Evolutionary conservation across 2,329 filamentous ascomycete genomes (phyloP).

Genomic region (Sporothrix brunneoviolacea): DNA sequence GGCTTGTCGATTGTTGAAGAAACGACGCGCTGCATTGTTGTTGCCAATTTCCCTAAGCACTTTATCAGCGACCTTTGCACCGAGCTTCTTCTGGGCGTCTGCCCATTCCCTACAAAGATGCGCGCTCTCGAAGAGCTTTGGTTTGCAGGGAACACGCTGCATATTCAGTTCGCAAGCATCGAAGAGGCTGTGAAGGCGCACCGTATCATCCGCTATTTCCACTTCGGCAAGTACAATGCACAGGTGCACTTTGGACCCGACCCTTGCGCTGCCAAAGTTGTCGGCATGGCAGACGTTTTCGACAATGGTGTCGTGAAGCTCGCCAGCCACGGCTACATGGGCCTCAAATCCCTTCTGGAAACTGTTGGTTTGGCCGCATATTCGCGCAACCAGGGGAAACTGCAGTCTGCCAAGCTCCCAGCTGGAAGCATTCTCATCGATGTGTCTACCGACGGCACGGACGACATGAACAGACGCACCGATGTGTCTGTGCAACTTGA

Average conservation of each 20-base stretch:
- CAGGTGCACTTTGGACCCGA: slow-evolving; percentile 7
- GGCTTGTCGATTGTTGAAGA: background rate
- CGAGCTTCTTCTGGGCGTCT: slow-evolving; percentile 9
- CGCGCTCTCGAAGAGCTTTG: slow-evolving; percentile 16
- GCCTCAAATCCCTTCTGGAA: slow-evolving; percentile 15
- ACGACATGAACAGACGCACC: background rate
- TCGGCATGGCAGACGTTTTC: background rate
- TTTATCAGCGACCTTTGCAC: slow-evolving; percentile 13
- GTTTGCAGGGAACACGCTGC: slow-evolving; percentile 11
- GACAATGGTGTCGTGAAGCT: background rate
- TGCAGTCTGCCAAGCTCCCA: background rate
- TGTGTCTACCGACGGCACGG: background rate
- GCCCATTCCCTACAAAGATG: background rate
- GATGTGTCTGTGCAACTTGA: background rate
- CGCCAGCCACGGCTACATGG: slow-evolving; percentile 12
- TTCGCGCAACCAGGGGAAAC: slow-evolving; percentile 5
- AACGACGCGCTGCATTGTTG: slow-evolving; percentile 13
- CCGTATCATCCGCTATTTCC: slow-evolving; percentile 7
- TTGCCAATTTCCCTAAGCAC: slow-evolving; percentile 13
- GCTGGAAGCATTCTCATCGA: too few relatives aligned
- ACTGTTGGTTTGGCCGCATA: slow-evolving; percentile 14
- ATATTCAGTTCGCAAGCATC: slow-evolving; percentile 18
- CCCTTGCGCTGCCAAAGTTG: slow-evolving; percentile 5
- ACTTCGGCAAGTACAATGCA: slow-evolving; percentile 13
- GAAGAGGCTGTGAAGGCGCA: slow-evolving; percentile 11